phyloP scores from a whole-genome alignment of 225 moss, liverwort and hornwort species.

The Straminergon stramineum region DNA sequence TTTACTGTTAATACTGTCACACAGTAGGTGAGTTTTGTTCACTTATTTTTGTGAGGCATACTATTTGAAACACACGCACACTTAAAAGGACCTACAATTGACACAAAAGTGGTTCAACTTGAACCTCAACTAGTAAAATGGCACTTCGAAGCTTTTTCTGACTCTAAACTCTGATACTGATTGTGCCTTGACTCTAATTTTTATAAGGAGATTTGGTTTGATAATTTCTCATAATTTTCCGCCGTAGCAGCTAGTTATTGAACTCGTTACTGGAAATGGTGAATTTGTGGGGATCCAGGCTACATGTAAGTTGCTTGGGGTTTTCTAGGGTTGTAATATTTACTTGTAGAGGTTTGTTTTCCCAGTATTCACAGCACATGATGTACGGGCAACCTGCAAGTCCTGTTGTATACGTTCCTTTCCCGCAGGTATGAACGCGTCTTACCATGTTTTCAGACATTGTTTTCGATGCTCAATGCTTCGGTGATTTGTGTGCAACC shows the following conservation, averaged over 20 bases:
- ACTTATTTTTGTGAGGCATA: not conserved
- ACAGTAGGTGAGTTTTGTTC: not conserved
- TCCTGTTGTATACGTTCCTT: slow-evolving; percentile 58
- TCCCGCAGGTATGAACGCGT: slow-evolving; percentile 35
- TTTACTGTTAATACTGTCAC: not conserved
- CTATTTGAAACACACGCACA: not conserved
- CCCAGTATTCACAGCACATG: slow-evolving; percentile 70
- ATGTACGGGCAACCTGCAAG: slow-evolving; percentile 56
- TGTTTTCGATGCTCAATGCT: not conserved
- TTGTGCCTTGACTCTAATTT: not conserved
- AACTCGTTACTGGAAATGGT: not conserved
- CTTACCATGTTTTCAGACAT: not conserved
- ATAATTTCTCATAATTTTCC: not conserved
- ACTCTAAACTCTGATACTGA: not conserved
- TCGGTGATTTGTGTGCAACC: not conserved
- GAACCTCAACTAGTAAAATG: not conserved
- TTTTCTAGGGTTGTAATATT: not conserved
- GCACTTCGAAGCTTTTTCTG: not conserved
- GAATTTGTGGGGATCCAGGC: not conserved
- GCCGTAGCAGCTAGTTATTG: not conserved
- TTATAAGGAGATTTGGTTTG: not conserved
- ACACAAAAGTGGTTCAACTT: not conserved
- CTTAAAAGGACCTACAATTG: too few relatives aligned
- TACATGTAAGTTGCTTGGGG: not conserved
- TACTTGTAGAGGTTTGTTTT: not conserved